A percentile compares a stretch with the other conserved stretches of the same genome.
Evolutionary conservation across 495 filamentous ascomycete species (phyloP).

Genomic region (Neurospora intermedia): DNA sequence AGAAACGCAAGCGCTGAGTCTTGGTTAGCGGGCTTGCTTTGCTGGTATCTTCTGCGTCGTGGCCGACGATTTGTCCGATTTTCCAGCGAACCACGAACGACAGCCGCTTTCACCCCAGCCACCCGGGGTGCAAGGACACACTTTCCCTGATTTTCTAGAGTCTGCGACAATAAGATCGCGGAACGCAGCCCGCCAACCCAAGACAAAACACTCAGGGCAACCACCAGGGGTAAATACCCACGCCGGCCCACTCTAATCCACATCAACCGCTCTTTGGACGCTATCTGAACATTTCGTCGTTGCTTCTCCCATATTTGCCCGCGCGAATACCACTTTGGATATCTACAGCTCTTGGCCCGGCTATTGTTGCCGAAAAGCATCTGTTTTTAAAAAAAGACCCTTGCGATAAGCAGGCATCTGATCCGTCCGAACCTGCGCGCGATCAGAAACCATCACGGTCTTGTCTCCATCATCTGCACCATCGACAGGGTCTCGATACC

Average conservation of each 20-base stretch:
- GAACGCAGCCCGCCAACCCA: constrained; percentile 1
- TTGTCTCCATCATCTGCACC: not conserved
- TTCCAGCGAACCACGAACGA: not conserved
- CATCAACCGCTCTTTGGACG: not conserved
- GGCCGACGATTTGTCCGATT: not conserved
- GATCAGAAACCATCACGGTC: not conserved
- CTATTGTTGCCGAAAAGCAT: not conserved
- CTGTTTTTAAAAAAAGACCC: not conserved
- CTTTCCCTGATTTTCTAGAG: constrained; percentile 14
- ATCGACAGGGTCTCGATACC: not conserved
- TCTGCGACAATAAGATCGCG: constrained; percentile 8
- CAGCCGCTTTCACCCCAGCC: constrained; percentile 1
- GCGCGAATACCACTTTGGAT: not conserved
- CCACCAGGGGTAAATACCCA: not conserved
- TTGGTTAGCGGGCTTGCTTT: not conserved
- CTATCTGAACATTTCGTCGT: not conserved
- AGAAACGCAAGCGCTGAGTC: not conserved
- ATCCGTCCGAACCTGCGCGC: not conserved
- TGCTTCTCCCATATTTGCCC: not conserved
- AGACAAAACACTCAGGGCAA: not conserved
- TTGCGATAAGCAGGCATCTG: not conserved
- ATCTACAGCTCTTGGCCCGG: not conserved
- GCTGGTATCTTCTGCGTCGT: not conserved
- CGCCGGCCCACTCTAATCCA: not conserved
- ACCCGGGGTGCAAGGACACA: not conserved